Evolutionary conservation across 2,329 filamentous ascomycete genomes (phyloP).

Genomic region (Xylariaceae sp.): DNA sequence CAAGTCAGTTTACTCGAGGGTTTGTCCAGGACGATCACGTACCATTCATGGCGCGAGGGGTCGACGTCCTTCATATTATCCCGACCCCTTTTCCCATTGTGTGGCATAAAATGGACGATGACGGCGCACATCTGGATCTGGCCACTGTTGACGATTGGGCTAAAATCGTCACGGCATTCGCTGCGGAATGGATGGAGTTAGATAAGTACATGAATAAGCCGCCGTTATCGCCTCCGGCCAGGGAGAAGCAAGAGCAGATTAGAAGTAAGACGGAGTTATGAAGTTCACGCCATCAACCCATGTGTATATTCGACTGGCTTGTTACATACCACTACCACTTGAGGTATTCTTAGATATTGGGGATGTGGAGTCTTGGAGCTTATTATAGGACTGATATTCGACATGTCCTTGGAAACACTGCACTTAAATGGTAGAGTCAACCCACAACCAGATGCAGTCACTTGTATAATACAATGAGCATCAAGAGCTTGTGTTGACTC

Average conservation of each 20-base stretch:
- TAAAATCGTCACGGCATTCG: constrained; percentile 79
- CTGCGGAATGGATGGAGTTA: constrained; percentile 90
- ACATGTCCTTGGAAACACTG: too few relatives aligned
- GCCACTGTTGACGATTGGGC: constrained; percentile 86
- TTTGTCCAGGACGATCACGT: constrained; percentile 85
- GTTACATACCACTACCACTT: too few relatives aligned
- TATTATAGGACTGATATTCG: too few relatives aligned
- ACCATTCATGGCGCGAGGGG: constrained; percentile 84
- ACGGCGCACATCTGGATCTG: constrained; percentile 81
- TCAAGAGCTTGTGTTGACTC: too few relatives aligned
- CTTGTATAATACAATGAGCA: too few relatives aligned
- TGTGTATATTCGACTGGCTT: background rate
- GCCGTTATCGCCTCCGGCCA: background rate
- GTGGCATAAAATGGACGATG: constrained; percentile 86
- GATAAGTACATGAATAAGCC: constrained; percentile 35
- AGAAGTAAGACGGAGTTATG: constrained; percentile 21
- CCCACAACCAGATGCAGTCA: background rate
- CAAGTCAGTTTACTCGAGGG: constrained; percentile 49
- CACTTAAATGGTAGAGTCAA: too few relatives aligned
- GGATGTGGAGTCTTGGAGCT: too few relatives aligned
- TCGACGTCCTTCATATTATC: constrained; percentile 88
- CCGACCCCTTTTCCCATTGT: constrained; percentile 78
- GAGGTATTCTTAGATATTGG: too few relatives aligned
- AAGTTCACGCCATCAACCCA: background rate
- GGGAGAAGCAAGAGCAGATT: constrained; percentile 17